A percentile compares a stretch with the other conserved stretches of the same genome.
Conservation (phyloP, 305 asterid species). For the Rubia balearica region DNA sequence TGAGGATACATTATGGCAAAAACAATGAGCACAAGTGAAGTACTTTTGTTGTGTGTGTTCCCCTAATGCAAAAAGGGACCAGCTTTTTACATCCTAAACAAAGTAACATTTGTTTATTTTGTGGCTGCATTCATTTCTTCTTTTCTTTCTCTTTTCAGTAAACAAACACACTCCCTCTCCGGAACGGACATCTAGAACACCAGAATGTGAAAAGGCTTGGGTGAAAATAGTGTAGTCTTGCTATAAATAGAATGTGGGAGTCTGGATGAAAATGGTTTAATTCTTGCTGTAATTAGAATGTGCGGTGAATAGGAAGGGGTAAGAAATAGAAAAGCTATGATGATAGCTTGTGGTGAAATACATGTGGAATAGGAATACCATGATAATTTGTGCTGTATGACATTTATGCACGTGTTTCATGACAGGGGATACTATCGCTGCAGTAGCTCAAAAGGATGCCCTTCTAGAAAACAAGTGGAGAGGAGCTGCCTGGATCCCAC, state of each 20-base stretch:
- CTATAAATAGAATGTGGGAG: background rate
- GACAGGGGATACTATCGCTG: constrained; percentile 80
- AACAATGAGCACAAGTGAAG: background rate
- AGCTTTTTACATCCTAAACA: background rate
- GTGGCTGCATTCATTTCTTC: background rate
- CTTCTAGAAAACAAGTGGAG: constrained; percentile 86
- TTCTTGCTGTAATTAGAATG: background rate
- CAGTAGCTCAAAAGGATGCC: constrained; percentile 81
- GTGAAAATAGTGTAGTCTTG: too few species aligned
- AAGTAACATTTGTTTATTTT: background rate
- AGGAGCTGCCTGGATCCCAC: constrained; percentile 76
- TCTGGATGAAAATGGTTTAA: background rate
- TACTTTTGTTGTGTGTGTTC: constrained; percentile 2
- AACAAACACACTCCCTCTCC: background rate
- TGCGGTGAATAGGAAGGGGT: too few species aligned
- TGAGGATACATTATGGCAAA: background rate
- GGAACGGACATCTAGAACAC: background rate
- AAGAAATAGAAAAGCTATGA: background rate
- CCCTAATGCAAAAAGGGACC: constrained; percentile 2
- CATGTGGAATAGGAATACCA: background rate
- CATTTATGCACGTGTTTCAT: constrained; percentile 28
- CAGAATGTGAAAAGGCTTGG: too few species aligned
- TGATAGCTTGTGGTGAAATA: background rate
- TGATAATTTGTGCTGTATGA: background rate
- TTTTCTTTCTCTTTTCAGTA: background rate